phyloP scores from a whole-genome alignment of 805 yeast species.

The Saccharomycopsis amapae region DNA sequence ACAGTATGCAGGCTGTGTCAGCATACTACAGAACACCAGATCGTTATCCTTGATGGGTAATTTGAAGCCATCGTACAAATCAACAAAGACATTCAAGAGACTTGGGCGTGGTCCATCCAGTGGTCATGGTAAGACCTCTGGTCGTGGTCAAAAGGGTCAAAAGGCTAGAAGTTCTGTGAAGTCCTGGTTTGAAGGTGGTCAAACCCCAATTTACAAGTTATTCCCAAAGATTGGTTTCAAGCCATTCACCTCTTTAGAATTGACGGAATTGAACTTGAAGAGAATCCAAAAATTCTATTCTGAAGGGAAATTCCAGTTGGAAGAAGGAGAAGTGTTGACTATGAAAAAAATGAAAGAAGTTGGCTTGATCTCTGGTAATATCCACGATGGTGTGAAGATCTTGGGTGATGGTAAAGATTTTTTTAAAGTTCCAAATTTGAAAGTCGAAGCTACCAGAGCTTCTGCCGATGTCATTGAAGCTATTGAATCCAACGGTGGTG shows the following conservation, averaged over 20 bases:
- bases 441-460: conserved; percentile 79
- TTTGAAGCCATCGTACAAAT: conserved; percentile 53
- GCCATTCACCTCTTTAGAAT: conserved; percentile 48
- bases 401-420: conserved; percentile 56
- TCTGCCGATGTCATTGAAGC: conserved; percentile 63
- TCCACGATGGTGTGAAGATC: conserved; percentile 75
- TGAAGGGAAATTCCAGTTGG: conserved; percentile 52
- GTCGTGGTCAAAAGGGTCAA: conserved; percentile 98
- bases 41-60: too few relatives aligned
- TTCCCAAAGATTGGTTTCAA: conserved; percentile 87
- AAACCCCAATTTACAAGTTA: conserved; percentile 79
- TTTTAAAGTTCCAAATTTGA: conserved; percentile 49
- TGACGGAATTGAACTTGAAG: conserved; percentile 56
- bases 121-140: conserved; percentile 88
- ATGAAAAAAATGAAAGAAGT: conserved; percentile 70
- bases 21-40: too few relatives aligned
- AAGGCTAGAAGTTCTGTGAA: conserved; percentile 90
- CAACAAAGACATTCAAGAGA: conserved; percentile 57
- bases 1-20: too few relatives aligned
- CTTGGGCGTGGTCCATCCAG: conserved; percentile 96
- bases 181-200: conserved; percentile 98
- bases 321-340: conserved; percentile 56
- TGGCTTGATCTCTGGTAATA: conserved; percentile 64
- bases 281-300: conserved; percentile 67
- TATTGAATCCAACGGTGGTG: conserved; percentile 68